Evolutionary conservation across 1,139 yeast species (phyloP).

Genomic region (Hyphopichia khmerensis): DNA sequence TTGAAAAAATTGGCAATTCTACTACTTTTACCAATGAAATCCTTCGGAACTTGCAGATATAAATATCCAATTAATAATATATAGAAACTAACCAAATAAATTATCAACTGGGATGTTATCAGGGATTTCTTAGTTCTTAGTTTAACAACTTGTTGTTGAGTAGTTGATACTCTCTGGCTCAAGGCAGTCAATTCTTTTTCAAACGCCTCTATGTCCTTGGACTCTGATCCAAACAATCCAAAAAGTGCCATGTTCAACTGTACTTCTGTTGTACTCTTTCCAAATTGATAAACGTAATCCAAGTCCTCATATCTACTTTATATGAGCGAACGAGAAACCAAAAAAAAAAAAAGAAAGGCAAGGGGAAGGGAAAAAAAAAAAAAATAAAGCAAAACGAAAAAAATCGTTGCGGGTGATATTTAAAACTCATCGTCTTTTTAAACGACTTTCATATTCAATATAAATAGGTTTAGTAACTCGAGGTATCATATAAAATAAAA

Average conservation of each 20-base stretch:
- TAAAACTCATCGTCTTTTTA: too few relatives aligned
- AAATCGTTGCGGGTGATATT: too few relatives aligned
- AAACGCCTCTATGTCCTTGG: slow-evolving; percentile 26
- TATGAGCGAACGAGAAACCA: too few relatives aligned
- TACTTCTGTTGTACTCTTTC: too few relatives aligned
- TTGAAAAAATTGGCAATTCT: slow-evolving; percentile 22
- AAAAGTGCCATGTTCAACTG: slow-evolving; percentile 27
- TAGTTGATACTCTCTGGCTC: slow-evolving; percentile 34
- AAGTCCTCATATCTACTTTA: too few relatives aligned
- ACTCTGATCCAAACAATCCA: slow-evolving; percentile 28
- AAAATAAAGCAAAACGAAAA: not conserved
- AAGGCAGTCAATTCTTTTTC: slow-evolving; percentile 50
- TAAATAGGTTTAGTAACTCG: too few relatives aligned
- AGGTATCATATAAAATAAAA: not conserved
- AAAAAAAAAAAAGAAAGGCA: not conserved
- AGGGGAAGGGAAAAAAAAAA: not conserved
- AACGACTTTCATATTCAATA: too few relatives aligned
- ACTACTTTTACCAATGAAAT: slow-evolving; percentile 14
- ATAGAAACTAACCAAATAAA: slow-evolving; percentile 34
- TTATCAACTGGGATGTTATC: slow-evolving; percentile 12
- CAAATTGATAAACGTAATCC: too few relatives aligned
- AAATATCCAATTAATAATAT: slow-evolving; percentile 24
- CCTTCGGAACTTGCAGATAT: slow-evolving; percentile 22
- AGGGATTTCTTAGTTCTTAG: slow-evolving; percentile 16
- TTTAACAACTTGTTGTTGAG: slow-evolving; percentile 30